These are phyloP conservation scores for Noccaea caerulescens DNA, from an alignment of 345 rosid genomes.

Conservation along the genomic window DNA sequence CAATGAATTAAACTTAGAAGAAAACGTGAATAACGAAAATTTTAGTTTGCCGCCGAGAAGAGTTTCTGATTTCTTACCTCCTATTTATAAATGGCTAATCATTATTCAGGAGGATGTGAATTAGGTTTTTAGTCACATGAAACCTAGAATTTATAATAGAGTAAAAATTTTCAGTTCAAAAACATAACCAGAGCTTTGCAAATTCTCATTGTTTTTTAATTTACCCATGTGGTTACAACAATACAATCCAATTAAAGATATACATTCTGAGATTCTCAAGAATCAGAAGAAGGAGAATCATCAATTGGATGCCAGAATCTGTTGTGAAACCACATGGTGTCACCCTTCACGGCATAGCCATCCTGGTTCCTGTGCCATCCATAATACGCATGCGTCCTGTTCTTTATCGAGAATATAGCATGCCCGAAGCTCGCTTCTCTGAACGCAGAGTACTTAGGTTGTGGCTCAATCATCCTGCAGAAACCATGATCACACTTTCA, in stretches of 20 bases:
- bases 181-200: too few relatives aligned
- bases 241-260: not conserved
- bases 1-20: too few relatives aligned
- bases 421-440: constrained; percentile 94
- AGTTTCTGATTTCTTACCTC: too few relatives aligned
- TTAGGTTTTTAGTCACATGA: too few relatives aligned
- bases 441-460: constrained; percentile 77
- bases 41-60: too few relatives aligned
- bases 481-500: not conserved
- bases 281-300: constrained; percentile 48
- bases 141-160: too few relatives aligned
- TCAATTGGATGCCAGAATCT: constrained; percentile 65
- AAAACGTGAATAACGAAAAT: too few relatives aligned
- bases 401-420: constrained; percentile 69
- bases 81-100: too few relatives aligned
- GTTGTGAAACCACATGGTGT: constrained; percentile 75
- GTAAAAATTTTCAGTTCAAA: too few relatives aligned
- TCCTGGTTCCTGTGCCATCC: constrained; percentile 87
- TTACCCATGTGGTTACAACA: too few relatives aligned
- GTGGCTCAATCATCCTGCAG: constrained; percentile 80
- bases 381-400: constrained; percentile 72
- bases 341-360: constrained; percentile 79
- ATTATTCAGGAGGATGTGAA: too few relatives aligned
- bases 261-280: constrained; percentile 10
- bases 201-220: too few relatives aligned